These are phyloP conservation scores for Biscogniauxia sp. DNA, from an alignment of 2,329 filamentous ascomycete species.

Conservation along the genomic window DNA sequence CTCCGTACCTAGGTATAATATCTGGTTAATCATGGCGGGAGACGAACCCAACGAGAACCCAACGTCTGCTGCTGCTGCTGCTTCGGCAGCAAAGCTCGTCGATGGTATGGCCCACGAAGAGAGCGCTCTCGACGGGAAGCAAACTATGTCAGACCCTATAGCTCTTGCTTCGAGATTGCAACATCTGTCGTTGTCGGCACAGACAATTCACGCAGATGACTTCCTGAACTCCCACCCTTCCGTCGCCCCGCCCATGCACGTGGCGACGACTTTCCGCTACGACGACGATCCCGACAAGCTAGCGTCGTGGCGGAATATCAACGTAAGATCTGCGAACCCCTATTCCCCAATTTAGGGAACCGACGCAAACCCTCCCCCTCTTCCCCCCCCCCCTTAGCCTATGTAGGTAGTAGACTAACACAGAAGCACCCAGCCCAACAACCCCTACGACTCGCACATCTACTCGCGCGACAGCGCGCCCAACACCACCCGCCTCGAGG, in stretches of 20 bases:
- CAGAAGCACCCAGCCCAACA: constrained; percentile 39
- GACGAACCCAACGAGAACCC: constrained; percentile 11
- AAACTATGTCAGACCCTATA: background rate
- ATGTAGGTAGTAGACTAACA: background rate
- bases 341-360: background rate
- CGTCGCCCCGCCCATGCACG: constrained; percentile 84
- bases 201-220: constrained; percentile 81
- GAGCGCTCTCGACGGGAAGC: constrained; percentile 9
- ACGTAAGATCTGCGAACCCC: constrained; percentile 43
- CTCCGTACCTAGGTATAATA: too few relatives aligned
- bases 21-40: constrained; percentile 17
- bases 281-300: constrained; percentile 66
- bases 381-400: background rate
- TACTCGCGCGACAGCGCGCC: constrained; percentile 82
- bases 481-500: constrained; percentile 81
- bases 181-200: constrained; percentile 60
- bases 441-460: constrained; percentile 63
- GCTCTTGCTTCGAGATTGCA: constrained; percentile 32
- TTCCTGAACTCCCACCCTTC: constrained; percentile 70
- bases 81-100: constrained; percentile 14
- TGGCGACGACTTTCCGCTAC: constrained; percentile 91
- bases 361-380: too few relatives aligned
- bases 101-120: constrained; percentile 20
- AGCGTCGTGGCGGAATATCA: constrained; percentile 47
- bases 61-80: background rate